A percentile compares a stretch with the other conserved stretches of the same genome.
These are phyloP conservation scores for Warburgia ugandensis DNA, from an alignment of 164 flowering plant genomes.

Conservation along the genomic window DNA sequence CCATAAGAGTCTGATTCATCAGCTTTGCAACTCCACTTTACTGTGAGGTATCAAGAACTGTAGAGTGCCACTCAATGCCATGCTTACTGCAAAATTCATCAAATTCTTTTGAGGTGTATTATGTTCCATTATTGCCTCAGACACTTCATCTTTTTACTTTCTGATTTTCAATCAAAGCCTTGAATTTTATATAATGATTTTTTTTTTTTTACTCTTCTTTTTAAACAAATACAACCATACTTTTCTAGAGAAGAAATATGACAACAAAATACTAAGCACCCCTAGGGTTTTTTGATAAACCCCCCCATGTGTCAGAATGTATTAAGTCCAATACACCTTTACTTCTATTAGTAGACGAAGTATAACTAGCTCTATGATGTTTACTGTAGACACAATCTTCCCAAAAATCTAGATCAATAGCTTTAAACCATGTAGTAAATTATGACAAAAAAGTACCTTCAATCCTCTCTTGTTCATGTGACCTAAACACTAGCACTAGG, in stretches of 20 bases:
- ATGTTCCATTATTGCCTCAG: not conserved
- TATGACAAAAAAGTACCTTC: not conserved
- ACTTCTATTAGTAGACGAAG: not conserved
- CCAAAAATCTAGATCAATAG: not conserved
- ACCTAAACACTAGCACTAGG: not conserved
- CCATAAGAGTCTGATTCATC: not conserved
- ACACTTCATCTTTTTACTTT: not conserved
- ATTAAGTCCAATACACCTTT: not conserved
- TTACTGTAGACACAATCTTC: not conserved
- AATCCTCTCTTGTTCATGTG: not conserved
- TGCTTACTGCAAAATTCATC: not conserved
- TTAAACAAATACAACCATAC: no score
- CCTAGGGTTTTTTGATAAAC: not conserved
- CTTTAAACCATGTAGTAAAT: not conserved
- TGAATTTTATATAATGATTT: not conserved
- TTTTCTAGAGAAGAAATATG: no score
- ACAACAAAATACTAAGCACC: no score
- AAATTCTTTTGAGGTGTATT: not conserved
- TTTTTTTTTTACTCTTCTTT: not conserved
- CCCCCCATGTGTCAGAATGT: no score
- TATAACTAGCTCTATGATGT: not conserved
- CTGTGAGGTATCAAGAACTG: not conserved
- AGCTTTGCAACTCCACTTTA: not conserved
- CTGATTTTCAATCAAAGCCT: not conserved
- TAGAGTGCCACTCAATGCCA: not conserved